Evolutionary conservation across 495 filamentous ascomycete genomes (phyloP).

Genomic region (Neurospora intermedia): DNA sequence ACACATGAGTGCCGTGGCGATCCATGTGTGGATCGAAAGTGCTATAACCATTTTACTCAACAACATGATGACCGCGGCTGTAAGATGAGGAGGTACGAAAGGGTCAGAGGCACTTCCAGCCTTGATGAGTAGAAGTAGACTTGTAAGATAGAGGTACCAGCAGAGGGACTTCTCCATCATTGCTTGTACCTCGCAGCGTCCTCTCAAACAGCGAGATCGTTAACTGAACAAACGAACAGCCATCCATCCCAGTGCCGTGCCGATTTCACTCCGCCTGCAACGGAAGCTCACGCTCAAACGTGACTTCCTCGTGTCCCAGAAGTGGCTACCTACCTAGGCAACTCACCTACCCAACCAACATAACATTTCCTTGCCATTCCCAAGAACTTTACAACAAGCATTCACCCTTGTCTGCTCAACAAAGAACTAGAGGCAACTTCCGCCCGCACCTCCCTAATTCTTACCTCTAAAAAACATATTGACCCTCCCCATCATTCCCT

Average conservation of each 20-base stretch:
- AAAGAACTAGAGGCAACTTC: not conserved
- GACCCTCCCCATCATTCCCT: slow-evolving; percentile 44
- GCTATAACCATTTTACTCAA: no score
- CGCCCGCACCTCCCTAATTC: not conserved
- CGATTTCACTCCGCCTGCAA: not conserved
- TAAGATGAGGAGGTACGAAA: not conserved
- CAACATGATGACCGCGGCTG: not conserved
- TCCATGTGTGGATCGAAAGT: no score
- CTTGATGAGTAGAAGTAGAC: not conserved
- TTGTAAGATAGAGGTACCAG: not conserved
- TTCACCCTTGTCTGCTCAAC: not conserved
- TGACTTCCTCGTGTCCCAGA: not conserved
- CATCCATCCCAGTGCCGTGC: not conserved
- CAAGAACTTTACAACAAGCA: not conserved
- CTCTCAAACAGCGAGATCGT: not conserved
- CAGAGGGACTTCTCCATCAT: not conserved
- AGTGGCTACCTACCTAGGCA: not conserved
- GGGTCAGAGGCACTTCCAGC: not conserved
- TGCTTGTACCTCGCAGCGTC: not conserved
- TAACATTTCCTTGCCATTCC: not conserved
- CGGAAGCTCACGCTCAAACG: not conserved
- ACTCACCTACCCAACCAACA: not conserved
- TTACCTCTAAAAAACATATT: slow-evolving; percentile 47
- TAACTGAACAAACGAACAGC: not conserved
- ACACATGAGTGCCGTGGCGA: not conserved